phyloP scores from a whole-genome alignment of 1,284 basidiomycete genomes.

The Malassezia slooffiae region DNA sequence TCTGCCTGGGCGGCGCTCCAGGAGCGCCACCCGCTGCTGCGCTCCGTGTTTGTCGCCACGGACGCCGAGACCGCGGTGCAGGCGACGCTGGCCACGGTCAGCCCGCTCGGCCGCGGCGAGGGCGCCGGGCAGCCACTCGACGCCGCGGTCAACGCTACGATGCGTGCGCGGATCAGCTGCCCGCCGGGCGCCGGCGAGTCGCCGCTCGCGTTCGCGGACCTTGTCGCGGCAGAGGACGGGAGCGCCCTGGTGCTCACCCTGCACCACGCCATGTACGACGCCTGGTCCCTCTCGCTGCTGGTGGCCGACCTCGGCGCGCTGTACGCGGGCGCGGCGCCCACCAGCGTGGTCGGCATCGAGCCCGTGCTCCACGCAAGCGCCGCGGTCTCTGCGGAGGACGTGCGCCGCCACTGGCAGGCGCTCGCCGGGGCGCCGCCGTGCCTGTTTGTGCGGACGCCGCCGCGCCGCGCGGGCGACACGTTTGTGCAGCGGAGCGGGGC shows the following conservation, averaged over 20 bases:
- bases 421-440: conserved; percentile 4
- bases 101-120: not conserved
- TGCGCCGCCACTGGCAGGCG: conserved; percentile 16
- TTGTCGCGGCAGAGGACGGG: conserved; percentile 4
- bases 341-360: conserved; percentile 12
- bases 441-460: not conserved
- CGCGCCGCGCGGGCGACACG: not conserved
- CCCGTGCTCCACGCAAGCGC: conserved; percentile 13
- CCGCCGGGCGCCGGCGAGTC: not conserved
- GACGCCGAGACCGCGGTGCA: conserved; percentile 17
- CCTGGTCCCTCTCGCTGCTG: conserved; percentile 30
- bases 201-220: conserved; percentile 1
- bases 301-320: conserved; percentile 23
- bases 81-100: conserved; percentile 11
- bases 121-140: not conserved
- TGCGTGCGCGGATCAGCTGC: not conserved
- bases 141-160: not conserved
- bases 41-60: conserved; percentile 22
- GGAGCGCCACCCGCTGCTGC: conserved; percentile 25
- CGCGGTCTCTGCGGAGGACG: not conserved
- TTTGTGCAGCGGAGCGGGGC: conserved; percentile 1
- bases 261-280: conserved; percentile 41
- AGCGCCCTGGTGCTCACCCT: conserved; percentile 28
- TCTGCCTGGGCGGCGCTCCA: conserved; percentile 24
- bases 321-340: conserved; percentile 14